Percentiles rank a stretch among this genome's conserved stretches.
These are phyloP conservation scores for Sugiyamaella paludigena DNA, from an alignment of 1,139 yeast species.

Conservation along the genomic window DNA sequence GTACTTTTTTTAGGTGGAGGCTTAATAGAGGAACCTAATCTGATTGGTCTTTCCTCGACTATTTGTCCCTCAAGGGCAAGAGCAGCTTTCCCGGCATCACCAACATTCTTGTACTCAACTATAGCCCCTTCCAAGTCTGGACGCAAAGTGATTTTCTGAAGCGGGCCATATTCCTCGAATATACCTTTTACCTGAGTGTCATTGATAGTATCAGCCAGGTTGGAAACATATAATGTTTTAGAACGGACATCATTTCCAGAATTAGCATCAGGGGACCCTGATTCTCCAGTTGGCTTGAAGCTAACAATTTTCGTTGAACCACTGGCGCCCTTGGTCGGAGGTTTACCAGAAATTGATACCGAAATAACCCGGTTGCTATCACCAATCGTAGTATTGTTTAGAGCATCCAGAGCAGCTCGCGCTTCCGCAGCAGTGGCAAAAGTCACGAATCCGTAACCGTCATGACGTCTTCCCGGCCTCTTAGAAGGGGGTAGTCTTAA, in stretches of 20 bases:
- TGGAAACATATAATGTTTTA: conserved; percentile 28
- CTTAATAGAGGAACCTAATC: conserved; percentile 12
- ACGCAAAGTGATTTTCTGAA: conserved; percentile 51
- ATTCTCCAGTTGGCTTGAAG: neutral
- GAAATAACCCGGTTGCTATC: conserved; percentile 25
- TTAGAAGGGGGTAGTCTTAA: conserved; percentile 28
- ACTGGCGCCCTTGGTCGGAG: conserved; percentile 1
- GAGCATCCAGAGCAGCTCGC: conserved; percentile 23
- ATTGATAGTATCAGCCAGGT: conserved; percentile 31
- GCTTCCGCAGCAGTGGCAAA: conserved; percentile 31
- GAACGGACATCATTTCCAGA: conserved; percentile 16
- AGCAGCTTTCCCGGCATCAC: conserved; percentile 58
- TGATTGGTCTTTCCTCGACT: conserved; percentile 41
- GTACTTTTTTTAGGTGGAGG: conserved; percentile 15
- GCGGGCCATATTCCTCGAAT: conserved; percentile 46
- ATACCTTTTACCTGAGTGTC: conserved; percentile 31
- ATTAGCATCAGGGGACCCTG: neutral
- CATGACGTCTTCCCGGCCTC: conserved; percentile 30
- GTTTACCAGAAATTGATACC: conserved; percentile 21
- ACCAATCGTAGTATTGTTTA: conserved; percentile 21
- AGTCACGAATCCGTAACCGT: conserved; percentile 39
- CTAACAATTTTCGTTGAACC: conserved; percentile 4
- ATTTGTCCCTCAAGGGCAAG: conserved; percentile 47
- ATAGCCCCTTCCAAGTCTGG: conserved; percentile 53
- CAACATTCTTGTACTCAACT: conserved; percentile 48